Conservation (phyloP, 139 green algal genomes). For the Closterium sp. region DNA sequence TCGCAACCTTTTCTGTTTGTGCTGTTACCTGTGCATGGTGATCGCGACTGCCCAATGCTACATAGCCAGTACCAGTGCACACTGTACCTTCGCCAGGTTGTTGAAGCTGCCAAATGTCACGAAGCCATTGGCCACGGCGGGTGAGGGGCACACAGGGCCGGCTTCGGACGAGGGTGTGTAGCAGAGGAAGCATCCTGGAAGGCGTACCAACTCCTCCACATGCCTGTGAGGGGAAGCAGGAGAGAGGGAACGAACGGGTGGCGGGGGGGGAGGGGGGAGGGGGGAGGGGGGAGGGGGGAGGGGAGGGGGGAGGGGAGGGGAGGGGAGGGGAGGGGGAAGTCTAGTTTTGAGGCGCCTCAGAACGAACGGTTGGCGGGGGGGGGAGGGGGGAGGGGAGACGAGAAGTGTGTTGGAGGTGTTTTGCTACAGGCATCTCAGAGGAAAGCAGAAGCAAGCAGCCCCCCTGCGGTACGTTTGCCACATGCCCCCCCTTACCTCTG, state of each 20-base stretch:
- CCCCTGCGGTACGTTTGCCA: too few species aligned
- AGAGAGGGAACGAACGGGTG: background rate
- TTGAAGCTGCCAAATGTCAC: constrained; percentile 99
- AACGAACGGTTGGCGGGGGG: too few species aligned
- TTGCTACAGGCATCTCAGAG: too few species aligned
- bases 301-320: background rate
- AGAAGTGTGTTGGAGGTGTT: too few species aligned
- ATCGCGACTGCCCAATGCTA: too few species aligned
- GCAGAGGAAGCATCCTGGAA: constrained; percentile 93
- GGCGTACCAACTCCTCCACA: constrained; percentile 80
- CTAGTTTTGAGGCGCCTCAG: too few species aligned
- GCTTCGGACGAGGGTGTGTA: constrained; percentile 85
- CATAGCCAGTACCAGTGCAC: too few species aligned
- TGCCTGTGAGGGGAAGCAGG: constrained; percentile 44
- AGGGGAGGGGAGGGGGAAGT: background rate
- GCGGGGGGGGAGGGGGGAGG: background rate
- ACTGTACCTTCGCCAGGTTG: constrained; percentile 87
- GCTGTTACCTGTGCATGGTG: too few species aligned
- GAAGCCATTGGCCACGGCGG: constrained; percentile 74
- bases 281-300: background rate
- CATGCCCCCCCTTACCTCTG: too few species aligned
- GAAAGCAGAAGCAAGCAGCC: too few species aligned
- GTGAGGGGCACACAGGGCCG: constrained; percentile 65
- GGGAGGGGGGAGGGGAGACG: too few species aligned
- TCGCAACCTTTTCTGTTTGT: too few species aligned